Percentiles rank a stretch among this genome's conserved stretches.
phyloP scores from a whole-genome alignment of 202 grass and related monocot genomes.

The Tripidium arundinaceum region DNA sequence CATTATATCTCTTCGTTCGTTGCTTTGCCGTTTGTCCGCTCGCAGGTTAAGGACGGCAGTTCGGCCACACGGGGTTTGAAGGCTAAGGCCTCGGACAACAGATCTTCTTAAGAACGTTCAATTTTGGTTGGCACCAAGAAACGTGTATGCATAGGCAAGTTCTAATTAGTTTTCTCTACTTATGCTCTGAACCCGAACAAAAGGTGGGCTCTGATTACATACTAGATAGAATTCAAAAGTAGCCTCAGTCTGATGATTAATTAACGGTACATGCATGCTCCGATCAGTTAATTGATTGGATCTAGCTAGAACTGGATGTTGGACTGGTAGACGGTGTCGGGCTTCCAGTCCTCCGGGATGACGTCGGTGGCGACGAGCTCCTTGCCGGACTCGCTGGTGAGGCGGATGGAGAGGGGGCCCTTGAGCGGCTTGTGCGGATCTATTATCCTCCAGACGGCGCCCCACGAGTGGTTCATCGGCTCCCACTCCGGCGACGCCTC shows the following conservation, averaged over 20 bases:
- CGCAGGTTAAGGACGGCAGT: too few relatives aligned
- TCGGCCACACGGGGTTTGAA: too few relatives aligned
- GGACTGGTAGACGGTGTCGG: background rate
- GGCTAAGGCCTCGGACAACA: too few relatives aligned
- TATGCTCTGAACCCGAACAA: background rate
- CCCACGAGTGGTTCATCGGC: background rate
- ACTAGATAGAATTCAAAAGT: background rate
- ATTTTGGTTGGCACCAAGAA: too few relatives aligned
- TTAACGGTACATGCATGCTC: background rate
- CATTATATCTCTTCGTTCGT: too few relatives aligned
- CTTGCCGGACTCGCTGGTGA: conserved; percentile 2
- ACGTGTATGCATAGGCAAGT: too few relatives aligned
- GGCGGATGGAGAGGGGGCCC: conserved; percentile 4
- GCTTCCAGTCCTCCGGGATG: background rate
- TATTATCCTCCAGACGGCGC: background rate
- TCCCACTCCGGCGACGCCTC: background rate
- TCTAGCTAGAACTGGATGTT: conserved; percentile 9
- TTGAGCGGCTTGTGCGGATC: background rate
- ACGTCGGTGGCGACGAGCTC: background rate
- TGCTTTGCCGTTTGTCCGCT: too few relatives aligned
- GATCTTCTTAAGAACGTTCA: too few relatives aligned
- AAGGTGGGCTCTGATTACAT: background rate
- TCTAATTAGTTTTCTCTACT: too few relatives aligned
- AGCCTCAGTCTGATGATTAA: background rate
- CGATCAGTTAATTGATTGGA: background rate